A percentile compares a stretch with the other conserved stretches of the same genome.
These are phyloP conservation scores for Ophiognomonia clavigignenti-juglandacearum DNA, from an alignment of 2,329 filamentous ascomycete species.

Conservation along the genomic window DNA sequence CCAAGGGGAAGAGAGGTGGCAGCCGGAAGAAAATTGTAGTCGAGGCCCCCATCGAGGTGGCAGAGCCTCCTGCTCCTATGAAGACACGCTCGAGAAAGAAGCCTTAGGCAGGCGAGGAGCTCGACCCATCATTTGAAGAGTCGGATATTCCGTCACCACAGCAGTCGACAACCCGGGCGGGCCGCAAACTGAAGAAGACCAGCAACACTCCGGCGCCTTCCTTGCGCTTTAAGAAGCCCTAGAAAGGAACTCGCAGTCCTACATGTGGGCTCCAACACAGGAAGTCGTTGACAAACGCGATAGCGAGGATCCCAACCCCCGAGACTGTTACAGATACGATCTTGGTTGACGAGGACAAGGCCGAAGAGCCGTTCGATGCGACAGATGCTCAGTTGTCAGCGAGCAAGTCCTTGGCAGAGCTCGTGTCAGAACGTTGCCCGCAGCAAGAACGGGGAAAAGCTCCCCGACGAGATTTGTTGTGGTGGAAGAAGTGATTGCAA, in stretches of 20 bases:
- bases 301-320: too few species aligned
- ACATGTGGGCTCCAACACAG: too few species aligned
- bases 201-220: too few species aligned
- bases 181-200: background rate
- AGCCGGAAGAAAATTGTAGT: slow-evolving; percentile 43
- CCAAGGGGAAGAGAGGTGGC: slow-evolving; percentile 40
- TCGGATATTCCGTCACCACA: background rate
- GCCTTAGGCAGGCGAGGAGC: background rate
- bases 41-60: slow-evolving; percentile 14
- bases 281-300: too few species aligned
- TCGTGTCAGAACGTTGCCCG: too few species aligned
- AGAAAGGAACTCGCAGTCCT: too few species aligned
- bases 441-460: too few species aligned
- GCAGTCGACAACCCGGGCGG: background rate
- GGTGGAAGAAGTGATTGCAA: too few species aligned
- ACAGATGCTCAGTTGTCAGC: background rate
- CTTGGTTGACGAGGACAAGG: background rate
- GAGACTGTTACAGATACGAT: too few species aligned
- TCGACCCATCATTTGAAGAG: background rate
- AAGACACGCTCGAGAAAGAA: slow-evolving; percentile 15
- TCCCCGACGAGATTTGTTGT: too few species aligned
- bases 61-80: slow-evolving; percentile 8
- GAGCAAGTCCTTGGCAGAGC: too few species aligned
- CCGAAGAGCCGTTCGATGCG: background rate
- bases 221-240: too few species aligned